Conservation (phyloP, 1,284 basidiomycete species). For the Golubevia pallescens region DNA sequence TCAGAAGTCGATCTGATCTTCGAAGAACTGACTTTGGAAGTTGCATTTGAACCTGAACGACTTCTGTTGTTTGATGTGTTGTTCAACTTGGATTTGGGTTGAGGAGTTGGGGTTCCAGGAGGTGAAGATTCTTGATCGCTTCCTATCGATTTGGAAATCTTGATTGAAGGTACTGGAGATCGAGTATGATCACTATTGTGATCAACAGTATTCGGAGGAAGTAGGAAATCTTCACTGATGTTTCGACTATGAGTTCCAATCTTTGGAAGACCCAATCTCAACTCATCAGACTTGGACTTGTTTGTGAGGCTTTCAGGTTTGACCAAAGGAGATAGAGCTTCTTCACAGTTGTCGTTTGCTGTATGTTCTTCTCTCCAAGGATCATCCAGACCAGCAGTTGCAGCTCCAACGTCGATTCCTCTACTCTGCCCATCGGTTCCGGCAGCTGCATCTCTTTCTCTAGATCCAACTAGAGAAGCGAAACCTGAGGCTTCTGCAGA, state of each 20-base stretch:
- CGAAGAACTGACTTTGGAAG: background rate
- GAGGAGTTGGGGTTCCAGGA: background rate
- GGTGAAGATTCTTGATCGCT: background rate
- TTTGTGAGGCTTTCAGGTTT: no score
- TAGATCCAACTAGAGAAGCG: background rate
- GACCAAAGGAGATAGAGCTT: constrained; percentile 9
- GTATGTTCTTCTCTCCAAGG: constrained; percentile 40
- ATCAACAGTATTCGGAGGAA: no score
- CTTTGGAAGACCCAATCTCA: background rate
- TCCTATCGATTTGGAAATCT: background rate
- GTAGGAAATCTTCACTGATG: background rate
- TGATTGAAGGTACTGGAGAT: no score
- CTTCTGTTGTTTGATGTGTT: background rate
- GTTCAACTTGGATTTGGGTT: background rate
- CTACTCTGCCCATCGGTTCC: background rate
- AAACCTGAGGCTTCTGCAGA: background rate
- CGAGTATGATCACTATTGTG: no score
- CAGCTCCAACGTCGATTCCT: constrained; percentile 9
- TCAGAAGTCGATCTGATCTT: background rate
- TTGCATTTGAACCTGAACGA: background rate
- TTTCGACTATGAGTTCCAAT: background rate
- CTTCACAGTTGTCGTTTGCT: constrained; percentile 28
- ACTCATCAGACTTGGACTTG: background rate
- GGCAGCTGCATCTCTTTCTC: background rate
- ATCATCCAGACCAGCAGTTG: constrained; percentile 29